phyloP scores from a whole-genome alignment of 192 early-diverging fungal genomes.

The Fimicolochytrium jonesii region DNA sequence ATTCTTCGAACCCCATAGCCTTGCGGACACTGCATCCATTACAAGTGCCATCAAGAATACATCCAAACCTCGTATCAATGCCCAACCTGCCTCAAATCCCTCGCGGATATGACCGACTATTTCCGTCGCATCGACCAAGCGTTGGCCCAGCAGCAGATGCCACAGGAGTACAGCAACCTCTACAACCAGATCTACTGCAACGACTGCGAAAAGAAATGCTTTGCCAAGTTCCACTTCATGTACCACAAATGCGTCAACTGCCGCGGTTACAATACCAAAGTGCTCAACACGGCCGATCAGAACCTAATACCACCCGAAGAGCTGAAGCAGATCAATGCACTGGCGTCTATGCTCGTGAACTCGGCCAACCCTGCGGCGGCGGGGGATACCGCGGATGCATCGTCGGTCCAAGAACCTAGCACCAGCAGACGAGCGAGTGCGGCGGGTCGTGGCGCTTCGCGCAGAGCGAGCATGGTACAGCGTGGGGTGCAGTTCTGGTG shows the following conservation, averaged over 20 bases:
- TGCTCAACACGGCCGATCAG: conserved; percentile 56
- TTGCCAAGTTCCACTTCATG: conserved; percentile 87
- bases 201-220: conserved; percentile 85
- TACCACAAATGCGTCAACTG: conserved; percentile 93
- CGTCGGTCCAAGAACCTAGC: not conserved
- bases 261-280: conserved; percentile 87
- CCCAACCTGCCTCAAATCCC: conserved; percentile 88
- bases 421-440: not conserved
- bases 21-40: conserved; percentile 92
- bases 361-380: not conserved
- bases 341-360: not conserved
- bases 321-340: not conserved
- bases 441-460: not conserved
- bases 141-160: conserved; percentile 83
- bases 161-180: conserved; percentile 76
- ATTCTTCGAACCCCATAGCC: conserved; percentile 42
- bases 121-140: conserved; percentile 81
- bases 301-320: conserved; percentile 2
- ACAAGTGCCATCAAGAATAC: conserved; percentile 78
- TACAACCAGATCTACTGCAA: conserved; percentile 84
- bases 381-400: not conserved
- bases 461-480: conserved; percentile 17
- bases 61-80: conserved; percentile 91
- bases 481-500: conserved; percentile 17
- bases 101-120: conserved; percentile 77